Percentiles rank a stretch among this genome's conserved stretches.
Evolutionary conservation across 1,284 basidiomycete species (phyloP).

Genomic region (Pseudozyma pruni): DNA sequence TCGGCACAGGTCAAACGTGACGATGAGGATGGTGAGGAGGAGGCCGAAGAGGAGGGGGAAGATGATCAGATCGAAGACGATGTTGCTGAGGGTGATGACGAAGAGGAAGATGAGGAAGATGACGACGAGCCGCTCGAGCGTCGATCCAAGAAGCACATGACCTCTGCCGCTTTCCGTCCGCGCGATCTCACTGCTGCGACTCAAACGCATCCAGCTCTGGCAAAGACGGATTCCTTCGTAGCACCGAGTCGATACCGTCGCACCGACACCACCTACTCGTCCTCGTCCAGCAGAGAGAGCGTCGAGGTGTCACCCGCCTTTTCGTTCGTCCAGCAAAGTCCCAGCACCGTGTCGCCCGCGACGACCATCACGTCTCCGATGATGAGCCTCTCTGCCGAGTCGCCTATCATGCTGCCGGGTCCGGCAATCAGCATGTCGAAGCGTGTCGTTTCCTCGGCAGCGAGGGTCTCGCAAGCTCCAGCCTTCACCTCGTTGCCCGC

Average conservation of each 20-base stretch:
- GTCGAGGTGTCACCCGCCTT: conserved; percentile 33
- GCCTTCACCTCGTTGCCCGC: conserved; percentile 20
- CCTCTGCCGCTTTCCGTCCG: conserved; percentile 5
- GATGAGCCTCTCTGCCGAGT: conserved; percentile 54
- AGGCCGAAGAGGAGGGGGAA: conserved; percentile 30
- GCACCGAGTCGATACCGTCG: conserved; percentile 5
- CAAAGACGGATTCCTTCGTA: conserved; percentile 4
- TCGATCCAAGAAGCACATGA: conserved; percentile 30
- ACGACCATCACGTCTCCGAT: conserved; percentile 51
- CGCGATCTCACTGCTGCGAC: neutral
- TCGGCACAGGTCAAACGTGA: neutral
- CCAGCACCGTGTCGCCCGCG: conserved; percentile 23
- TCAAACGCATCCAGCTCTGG: conserved; percentile 1
- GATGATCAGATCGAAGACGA: conserved; percentile 34
- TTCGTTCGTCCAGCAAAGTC: conserved; percentile 17
- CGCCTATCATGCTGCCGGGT: conserved; percentile 47
- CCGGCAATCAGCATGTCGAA: conserved; percentile 21
- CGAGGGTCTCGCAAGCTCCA: conserved; percentile 16
- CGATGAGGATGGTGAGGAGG: conserved; percentile 16
- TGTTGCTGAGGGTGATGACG: conserved; percentile 19
- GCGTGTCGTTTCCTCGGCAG: conserved; percentile 3
- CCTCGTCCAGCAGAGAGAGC: conserved; percentile 25
- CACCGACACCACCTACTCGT: conserved; percentile 20
- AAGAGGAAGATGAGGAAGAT: conserved; percentile 30
- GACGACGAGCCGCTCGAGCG: conserved; percentile 42